Conservation (phyloP, 768 basidiomycete genomes). For the Psilocybe tampanensis region DNA sequence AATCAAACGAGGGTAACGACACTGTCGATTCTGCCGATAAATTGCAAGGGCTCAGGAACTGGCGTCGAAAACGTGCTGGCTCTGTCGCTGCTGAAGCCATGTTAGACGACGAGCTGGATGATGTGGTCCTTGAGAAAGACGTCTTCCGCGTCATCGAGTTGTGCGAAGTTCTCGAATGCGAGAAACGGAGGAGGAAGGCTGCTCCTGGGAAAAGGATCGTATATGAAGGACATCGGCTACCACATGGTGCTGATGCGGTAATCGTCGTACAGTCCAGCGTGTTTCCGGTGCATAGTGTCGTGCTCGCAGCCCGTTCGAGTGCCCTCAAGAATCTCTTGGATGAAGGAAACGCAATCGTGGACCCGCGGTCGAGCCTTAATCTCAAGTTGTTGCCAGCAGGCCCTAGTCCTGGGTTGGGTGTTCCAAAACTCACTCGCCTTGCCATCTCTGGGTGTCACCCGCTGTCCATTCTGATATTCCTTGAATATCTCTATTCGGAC, state of each 20-base stretch:
- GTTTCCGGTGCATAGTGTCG: slow-evolving; percentile 64
- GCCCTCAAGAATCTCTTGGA: slow-evolving; percentile 46
- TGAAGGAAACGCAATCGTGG: slow-evolving; percentile 27
- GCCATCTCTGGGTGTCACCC: slow-evolving; percentile 59
- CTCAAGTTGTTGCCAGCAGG: slow-evolving; percentile 30
- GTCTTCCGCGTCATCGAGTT: slow-evolving; percentile 34
- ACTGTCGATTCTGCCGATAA: background rate
- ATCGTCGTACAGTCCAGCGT: slow-evolving; percentile 43
- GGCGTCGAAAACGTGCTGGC: background rate
- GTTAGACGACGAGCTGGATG: slow-evolving; percentile 38
- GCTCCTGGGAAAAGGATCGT: slow-evolving; percentile 15
- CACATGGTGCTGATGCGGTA: slow-evolving; percentile 66
- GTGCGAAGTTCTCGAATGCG: slow-evolving; percentile 30
- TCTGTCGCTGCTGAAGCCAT: background rate
- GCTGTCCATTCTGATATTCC: slow-evolving; percentile 70
- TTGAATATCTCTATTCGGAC: slow-evolving; percentile 91
- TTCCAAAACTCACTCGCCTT: slow-evolving; percentile 32
- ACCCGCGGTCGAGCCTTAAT: slow-evolving; percentile 19
- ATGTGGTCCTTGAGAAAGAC: slow-evolving; percentile 39
- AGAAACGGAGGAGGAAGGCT: slow-evolving; percentile 26
- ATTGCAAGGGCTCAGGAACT: background rate
- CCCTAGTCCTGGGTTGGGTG: slow-evolving; percentile 24
- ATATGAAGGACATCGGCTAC: slow-evolving; percentile 23
- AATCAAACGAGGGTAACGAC: background rate
- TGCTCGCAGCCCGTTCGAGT: slow-evolving; percentile 65